phyloP scores from a whole-genome alignment of 2,329 filamentous ascomycete genomes.

The Fusarium gaditjirri region DNA sequence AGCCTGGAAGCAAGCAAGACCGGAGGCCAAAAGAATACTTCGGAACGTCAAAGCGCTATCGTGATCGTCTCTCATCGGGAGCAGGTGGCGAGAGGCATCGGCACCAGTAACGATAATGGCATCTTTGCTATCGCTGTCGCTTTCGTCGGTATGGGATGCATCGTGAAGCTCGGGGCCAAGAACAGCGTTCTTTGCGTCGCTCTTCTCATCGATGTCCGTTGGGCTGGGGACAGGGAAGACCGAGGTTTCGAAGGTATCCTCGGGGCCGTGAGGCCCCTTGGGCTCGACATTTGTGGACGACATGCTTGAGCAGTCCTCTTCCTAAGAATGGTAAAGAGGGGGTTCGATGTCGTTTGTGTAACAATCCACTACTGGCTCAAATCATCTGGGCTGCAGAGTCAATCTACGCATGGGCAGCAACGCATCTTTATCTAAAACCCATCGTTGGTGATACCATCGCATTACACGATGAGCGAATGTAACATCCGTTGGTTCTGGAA shows the following conservation, averaged over 20 bases:
- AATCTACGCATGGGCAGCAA: neutral
- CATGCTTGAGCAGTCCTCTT: conserved; percentile 4
- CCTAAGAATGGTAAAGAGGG: neutral
- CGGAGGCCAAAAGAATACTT: conserved; percentile 60
- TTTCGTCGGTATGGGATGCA: conserved; percentile 37
- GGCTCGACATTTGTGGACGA: neutral
- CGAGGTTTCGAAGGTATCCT: conserved; percentile 8
- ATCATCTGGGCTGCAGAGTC: neutral
- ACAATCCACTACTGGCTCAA: neutral
- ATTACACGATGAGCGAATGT: conserved; percentile 19
- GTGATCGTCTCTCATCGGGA: conserved; percentile 64
- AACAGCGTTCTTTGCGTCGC: neutral
- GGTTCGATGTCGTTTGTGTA: neutral
- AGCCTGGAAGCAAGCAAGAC: conserved; percentile 63
- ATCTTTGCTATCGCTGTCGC: conserved; percentile 52
- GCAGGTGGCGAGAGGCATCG: conserved; percentile 60
- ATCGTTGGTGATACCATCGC: conserved; percentile 5
- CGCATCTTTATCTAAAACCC: conserved; percentile 11
- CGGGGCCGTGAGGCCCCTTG: conserved; percentile 16
- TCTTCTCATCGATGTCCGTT: conserved; percentile 29
- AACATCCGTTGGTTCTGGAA: conserved; percentile 6
- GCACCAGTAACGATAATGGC: conserved; percentile 62
- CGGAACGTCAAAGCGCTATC: conserved; percentile 64
- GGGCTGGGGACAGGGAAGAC: conserved; percentile 33
- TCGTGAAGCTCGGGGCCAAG: conserved; percentile 1